Conservation (phyloP, 768 basidiomycete genomes). For the Gymnopilus junonius region DNA sequence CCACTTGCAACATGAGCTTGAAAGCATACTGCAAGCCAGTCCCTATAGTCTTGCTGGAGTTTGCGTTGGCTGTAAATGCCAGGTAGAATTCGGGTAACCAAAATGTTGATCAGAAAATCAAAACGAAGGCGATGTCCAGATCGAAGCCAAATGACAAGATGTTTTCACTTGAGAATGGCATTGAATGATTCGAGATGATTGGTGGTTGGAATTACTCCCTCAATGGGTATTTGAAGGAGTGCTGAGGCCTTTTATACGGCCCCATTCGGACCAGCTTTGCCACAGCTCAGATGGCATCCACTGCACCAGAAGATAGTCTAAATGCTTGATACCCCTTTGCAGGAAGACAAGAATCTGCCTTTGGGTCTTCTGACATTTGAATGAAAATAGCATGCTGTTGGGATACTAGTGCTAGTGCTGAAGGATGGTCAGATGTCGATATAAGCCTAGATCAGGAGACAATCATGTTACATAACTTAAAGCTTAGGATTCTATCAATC, state of each 20-base stretch:
- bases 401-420: background rate
- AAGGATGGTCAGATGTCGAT: background rate
- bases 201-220: slow-evolving; percentile 38
- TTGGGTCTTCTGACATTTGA: background rate
- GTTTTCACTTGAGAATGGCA: slow-evolving; percentile 33
- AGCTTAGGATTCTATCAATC: background rate
- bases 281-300: background rate
- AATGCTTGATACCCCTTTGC: background rate
- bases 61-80: slow-evolving; percentile 15
- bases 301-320: background rate
- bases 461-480: background rate
- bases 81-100: slow-evolving; percentile 22
- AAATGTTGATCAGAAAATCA: slow-evolving; percentile 22
- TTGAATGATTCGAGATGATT: slow-evolving; percentile 48
- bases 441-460: background rate
- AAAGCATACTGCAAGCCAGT: slow-evolving; percentile 7
- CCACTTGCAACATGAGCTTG: background rate
- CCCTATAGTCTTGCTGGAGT: background rate
- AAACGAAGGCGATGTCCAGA: slow-evolving; percentile 31
- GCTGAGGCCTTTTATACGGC: background rate
- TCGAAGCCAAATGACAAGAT: slow-evolving; percentile 15
- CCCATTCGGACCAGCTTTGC: background rate
- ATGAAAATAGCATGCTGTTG: background rate
- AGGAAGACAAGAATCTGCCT: background rate
- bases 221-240: slow-evolving; percentile 12